Percentiles rank a stretch among this genome's conserved stretches.
Conservation (phyloP, 2,329 filamentous ascomycete genomes). For the Aspergillus fischeri region DNA sequence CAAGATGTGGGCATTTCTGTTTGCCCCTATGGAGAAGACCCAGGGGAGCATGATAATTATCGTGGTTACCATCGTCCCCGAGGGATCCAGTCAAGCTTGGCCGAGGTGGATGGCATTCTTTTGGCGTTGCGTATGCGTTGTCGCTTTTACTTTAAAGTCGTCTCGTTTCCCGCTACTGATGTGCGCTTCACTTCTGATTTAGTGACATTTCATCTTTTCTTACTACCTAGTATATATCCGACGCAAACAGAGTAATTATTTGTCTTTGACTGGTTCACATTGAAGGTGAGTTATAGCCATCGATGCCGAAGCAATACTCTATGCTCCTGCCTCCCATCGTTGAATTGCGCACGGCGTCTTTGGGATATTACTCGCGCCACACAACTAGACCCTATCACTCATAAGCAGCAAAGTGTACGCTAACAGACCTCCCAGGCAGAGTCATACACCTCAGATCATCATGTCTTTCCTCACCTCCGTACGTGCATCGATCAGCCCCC, state of each 20-base stretch:
- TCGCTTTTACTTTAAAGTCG: not conserved
- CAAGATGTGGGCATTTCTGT: not conserved
- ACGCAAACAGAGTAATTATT: not conserved
- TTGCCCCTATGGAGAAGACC: not conserved
- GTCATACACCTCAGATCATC: constrained; percentile 1
- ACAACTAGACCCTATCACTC: not conserved
- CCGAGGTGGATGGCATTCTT: not conserved
- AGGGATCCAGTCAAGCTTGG: not conserved
- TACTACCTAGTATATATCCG: not conserved
- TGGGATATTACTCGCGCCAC: not conserved
- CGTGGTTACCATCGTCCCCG: not conserved
- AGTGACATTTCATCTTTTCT: not conserved
- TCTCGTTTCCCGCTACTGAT: not conserved
- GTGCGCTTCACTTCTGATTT: not conserved
- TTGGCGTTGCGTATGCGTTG: not conserved
- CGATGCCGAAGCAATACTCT: not conserved
- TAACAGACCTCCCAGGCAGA: not conserved
- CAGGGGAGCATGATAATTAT: not conserved
- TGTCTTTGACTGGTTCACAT: not conserved
- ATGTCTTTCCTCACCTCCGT: constrained; percentile 36
- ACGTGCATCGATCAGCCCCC: constrained; percentile 18
- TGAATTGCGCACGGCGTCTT: not conserved
- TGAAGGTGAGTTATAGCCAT: not conserved
- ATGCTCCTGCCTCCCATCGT: not conserved
- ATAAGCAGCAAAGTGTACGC: not conserved